A percentile compares a stretch with the other conserved stretches of the same genome.
These are phyloP conservation scores for Knufia fluminis DNA, from an alignment of 2,329 filamentous ascomycete genomes.

Conservation along the genomic window DNA sequence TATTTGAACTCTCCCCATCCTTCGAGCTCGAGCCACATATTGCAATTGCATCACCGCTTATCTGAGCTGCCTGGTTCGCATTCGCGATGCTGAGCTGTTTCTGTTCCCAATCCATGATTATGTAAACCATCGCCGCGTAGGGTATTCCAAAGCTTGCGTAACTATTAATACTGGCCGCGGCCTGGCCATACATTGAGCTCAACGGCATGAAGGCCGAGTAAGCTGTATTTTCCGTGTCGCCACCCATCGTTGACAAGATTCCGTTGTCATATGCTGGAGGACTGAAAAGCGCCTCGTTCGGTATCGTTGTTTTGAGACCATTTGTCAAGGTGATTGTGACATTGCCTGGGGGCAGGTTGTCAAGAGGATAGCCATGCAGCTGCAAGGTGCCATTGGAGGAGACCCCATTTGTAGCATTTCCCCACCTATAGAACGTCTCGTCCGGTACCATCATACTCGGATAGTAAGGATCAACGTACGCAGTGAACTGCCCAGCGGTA, in stretches of 20 bases:
- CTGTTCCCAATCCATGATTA: slow-evolving; percentile 18
- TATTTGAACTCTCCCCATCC: neutral
- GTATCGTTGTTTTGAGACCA: slow-evolving; percentile 19
- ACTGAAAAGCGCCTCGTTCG: slow-evolving; percentile 17
- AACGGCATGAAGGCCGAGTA: neutral
- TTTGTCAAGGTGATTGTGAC: slow-evolving; percentile 17
- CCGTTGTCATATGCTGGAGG: neutral
- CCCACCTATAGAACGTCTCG: slow-evolving; percentile 16
- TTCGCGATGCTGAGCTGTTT: slow-evolving; percentile 18
- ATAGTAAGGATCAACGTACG: slow-evolving; percentile 16
- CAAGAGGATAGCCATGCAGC: neutral
- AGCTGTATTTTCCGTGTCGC: neutral
- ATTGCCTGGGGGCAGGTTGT: slow-evolving; percentile 15
- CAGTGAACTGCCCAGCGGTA: slow-evolving; percentile 13
- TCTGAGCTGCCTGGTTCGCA: slow-evolving; percentile 12
- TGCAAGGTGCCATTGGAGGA: slow-evolving; percentile 8
- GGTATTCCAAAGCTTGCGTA: slow-evolving; percentile 19
- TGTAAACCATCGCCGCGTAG: slow-evolving; percentile 21
- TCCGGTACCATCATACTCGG: slow-evolving; percentile 16
- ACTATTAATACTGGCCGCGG: neutral
- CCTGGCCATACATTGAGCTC: neutral
- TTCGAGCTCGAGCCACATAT: neutral
- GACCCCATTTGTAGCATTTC: slow-evolving; percentile 10
- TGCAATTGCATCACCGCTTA: neutral
- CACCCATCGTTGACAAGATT: neutral